phyloP scores from a whole-genome alignment of 1,284 basidiomycete genomes.

The Trichosporon inkin region DNA sequence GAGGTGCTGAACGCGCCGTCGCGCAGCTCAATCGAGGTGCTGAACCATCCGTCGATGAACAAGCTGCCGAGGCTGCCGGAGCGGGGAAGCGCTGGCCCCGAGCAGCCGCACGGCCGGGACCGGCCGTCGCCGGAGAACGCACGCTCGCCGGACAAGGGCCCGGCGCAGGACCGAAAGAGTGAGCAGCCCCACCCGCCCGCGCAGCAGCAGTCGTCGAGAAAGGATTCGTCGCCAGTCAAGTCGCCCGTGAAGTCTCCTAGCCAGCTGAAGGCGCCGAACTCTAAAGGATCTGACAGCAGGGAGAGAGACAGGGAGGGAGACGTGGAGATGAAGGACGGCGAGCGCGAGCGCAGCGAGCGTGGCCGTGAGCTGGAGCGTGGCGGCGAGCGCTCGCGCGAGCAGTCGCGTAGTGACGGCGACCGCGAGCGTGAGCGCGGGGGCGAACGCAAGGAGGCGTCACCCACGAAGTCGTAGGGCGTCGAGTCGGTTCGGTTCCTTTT shows the following conservation, averaged over 20 bases:
- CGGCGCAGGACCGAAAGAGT: conserved; percentile 4
- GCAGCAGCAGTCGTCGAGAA: not conserved
- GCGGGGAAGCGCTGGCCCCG: conserved; percentile 8
- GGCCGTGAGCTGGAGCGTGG: not conserved
- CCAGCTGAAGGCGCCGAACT: conserved; percentile 3
- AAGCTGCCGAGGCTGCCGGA: not conserved
- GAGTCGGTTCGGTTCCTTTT: too few species aligned
- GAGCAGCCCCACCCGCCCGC: conserved; percentile 11
- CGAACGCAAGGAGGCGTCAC: not conserved
- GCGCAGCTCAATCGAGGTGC: conserved; percentile 34
- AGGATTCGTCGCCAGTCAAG: conserved; percentile 7
- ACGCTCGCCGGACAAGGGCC: conserved; percentile 11
- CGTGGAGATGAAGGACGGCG: conserved; percentile 5
- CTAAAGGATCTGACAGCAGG: conserved; percentile 2
- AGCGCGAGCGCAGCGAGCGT: not conserved
- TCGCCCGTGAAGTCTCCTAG: conserved; percentile 1
- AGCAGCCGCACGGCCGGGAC: not conserved
- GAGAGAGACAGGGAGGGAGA: conserved; percentile 5
- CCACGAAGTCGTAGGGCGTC: not conserved
- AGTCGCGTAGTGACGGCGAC: conserved; percentile 2
- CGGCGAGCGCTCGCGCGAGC: too few species aligned
- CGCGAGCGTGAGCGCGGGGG: not conserved
- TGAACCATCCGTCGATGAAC: conserved; percentile 36
- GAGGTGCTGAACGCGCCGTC: conserved; percentile 44
- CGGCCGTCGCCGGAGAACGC: conserved; percentile 6